Evolutionary conservation across 2,329 filamentous ascomycete species (phyloP), one percentile per base, ranked within the genome.

Genomic region (Monilinia aucupariae): DNA sequence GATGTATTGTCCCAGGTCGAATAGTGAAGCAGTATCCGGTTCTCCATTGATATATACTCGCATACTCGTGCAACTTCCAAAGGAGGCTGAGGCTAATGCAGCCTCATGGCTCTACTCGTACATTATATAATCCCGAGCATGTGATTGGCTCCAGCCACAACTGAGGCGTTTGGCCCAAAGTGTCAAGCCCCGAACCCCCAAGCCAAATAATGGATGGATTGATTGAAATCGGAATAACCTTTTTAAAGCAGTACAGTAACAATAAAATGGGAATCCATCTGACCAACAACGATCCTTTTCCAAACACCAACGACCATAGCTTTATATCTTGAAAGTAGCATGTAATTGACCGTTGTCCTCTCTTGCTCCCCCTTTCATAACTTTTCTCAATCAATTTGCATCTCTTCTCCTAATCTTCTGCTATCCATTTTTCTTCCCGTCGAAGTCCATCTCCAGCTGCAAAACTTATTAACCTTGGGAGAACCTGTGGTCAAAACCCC

Each of bases 131-230:
- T 37, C 34, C 10, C 1, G n/a, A 37, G 10, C 13, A 13, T 56
- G 0, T 64, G 59, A 64, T 62, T 64, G 63, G 63, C 20, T 61
- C 41, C n/a, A 62, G 59, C 59, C 59, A 61, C 59, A 61, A 8
- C 25, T 61, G 20, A 39, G 43, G 58, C 47, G 58, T 39, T 15
- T 15, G 27, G 27, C 5, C 27, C 37, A 43, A 43, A 2, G 15
- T 39, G 9, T 20, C 37, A 41, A 52, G 15, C 34, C 58, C 15
- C 39, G 6, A 43, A 43, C 4, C 41, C 41, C 17, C 17, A 54
- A 43, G 15, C 37, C 32, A 25, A 43, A 55, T 9, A n/a, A n/a
- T n/a, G n/a, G n/a, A n/a, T n/a, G n/a, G n/a, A n/a, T n/a, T 34
- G 6, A 55, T 43, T 55, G 17, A 45, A 37, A 61, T 61, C 37